phyloP scores from a whole-genome alignment of 371 early-diverging fungal species.

The Mucor sp. region DNA sequence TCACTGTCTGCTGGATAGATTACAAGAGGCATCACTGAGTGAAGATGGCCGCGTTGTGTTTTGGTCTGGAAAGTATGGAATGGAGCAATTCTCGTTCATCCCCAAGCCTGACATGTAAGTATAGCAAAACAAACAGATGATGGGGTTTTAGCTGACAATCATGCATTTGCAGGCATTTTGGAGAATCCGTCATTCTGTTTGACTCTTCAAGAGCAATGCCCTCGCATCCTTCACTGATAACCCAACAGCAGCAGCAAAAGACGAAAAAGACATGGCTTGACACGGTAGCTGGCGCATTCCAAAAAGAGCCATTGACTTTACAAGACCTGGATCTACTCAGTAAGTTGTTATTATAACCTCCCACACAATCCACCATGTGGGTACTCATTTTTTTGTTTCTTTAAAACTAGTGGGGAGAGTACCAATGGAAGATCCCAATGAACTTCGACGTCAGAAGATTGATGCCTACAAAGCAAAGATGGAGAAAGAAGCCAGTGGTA shows the following conservation, averaged over 20 bases:
- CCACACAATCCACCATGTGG: not conserved
- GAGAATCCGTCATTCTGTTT: conserved; percentile 47
- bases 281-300: conserved; percentile 48
- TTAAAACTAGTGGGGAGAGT: conserved; percentile 23
- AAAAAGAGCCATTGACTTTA: conserved; percentile 46
- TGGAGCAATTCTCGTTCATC: conserved; percentile 42
- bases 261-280: conserved; percentile 48
- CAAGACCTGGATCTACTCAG: conserved; percentile 52
- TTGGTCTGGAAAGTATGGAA: conserved; percentile 49
- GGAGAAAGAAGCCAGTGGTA: not conserved
- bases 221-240: conserved; percentile 36
- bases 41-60: conserved; percentile 53
- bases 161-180: conserved; percentile 19
- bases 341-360: conserved; percentile 27
- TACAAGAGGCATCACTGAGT: conserved; percentile 36
- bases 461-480: conserved; percentile 20
- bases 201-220: conserved; percentile 41
- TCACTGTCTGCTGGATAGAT: conserved; percentile 2
- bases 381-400: not conserved
- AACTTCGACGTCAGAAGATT: conserved; percentile 15
- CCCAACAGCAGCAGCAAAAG: conserved; percentile 19
- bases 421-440: conserved; percentile 19
- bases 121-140: not conserved
- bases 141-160: not conserved
- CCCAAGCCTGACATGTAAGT: conserved; percentile 33